Percentiles rank a stretch among this genome's conserved stretches.
These are phyloP conservation scores for Arabis hirsuta DNA, from an alignment of 345 rosid genomes.

Conservation along the genomic window DNA sequence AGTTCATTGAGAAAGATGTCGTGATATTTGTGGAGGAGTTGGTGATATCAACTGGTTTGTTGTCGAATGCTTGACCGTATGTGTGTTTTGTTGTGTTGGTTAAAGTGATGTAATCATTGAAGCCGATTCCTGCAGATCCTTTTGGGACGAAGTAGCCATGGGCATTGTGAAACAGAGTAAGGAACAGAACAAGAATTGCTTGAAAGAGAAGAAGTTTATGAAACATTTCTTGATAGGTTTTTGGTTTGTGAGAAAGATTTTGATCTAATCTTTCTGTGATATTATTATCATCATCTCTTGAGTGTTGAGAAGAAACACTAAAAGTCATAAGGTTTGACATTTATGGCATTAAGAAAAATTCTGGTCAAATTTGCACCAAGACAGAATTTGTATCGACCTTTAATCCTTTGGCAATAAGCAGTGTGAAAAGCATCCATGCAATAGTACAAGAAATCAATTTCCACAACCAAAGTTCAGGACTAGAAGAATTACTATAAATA, in stretches of 20 bases:
- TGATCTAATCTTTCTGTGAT: conserved; percentile 2
- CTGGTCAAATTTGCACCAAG: conserved; percentile 32
- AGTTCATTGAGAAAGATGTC: conserved; percentile 59
- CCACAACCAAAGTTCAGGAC: conserved; percentile 1
- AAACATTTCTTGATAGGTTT: conserved; percentile 23
- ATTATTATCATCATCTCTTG: conserved; percentile 1
- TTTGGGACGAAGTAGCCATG: conserved; percentile 24
- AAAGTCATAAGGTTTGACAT: conserved; percentile 29
- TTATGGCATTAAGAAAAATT: not conserved
- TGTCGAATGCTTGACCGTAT: conserved; percentile 58
- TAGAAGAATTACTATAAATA: not conserved
- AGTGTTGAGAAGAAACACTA: conserved; percentile 14
- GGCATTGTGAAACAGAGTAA: conserved; percentile 26
- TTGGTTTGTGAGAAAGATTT: conserved; percentile 11
- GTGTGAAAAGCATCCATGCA: conserved; percentile 23
- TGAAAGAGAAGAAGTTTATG: conserved; percentile 6
- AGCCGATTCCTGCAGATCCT: conserved; percentile 35
- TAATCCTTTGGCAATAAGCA: not conserved
- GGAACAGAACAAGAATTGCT: conserved; percentile 33
- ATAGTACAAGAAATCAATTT: not conserved
- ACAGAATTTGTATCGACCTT: not conserved
- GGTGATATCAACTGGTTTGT: conserved; percentile 44
- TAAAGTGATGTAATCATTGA: conserved; percentile 50
- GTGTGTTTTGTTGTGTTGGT: conserved; percentile 47
- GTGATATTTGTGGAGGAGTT: conserved; percentile 45